These are phyloP conservation scores for Schrenkiella parvula DNA, from an alignment of 345 rosid genomes.

Conservation along the genomic window DNA sequence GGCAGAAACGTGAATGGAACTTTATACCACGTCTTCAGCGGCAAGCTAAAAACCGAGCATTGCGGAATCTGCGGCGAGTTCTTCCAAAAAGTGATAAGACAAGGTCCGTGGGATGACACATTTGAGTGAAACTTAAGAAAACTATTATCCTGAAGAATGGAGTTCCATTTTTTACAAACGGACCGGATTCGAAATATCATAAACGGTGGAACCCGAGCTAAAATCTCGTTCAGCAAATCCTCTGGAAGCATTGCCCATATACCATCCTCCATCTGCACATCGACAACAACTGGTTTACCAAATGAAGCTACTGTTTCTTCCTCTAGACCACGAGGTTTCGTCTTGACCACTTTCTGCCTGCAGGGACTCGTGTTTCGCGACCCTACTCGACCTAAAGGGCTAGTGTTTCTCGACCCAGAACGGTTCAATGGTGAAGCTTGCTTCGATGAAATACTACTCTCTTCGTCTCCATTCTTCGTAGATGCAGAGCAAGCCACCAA, in stretches of 20 bases:
- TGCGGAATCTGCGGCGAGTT: constrained; percentile 78
- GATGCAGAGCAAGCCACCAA: constrained; percentile 31
- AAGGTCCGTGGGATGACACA: constrained; percentile 76
- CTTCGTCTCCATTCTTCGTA: constrained; percentile 37
- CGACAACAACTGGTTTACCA: constrained; percentile 59
- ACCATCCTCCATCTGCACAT: constrained; percentile 85
- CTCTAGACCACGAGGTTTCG: constrained; percentile 92
- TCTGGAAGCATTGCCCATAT: constrained; percentile 98
- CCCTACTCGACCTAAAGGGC: constrained; percentile 70
- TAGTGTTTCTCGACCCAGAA: constrained; percentile 68
- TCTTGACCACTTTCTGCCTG: constrained; percentile 77
- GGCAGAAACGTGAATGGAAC: constrained; percentile 86
- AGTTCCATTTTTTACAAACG: constrained; percentile 85
- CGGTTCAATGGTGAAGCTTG: constrained; percentile 58
- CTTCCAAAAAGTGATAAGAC: constrained; percentile 91
- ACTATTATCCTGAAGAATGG: constrained; percentile 77
- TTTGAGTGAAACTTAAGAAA: constrained; percentile 79
- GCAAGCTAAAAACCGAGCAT: constrained; percentile 91
- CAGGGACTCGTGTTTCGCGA: constrained; percentile 85
- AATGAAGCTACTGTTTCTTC: constrained; percentile 83
- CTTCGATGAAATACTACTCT: constrained; percentile 42
- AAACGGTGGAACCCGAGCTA: constrained; percentile 90
- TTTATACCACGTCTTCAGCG: constrained; percentile 85
- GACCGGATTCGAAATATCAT: constrained; percentile 89
- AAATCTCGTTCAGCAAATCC: constrained; percentile 82